A percentile compares a stretch with the other conserved stretches of the same genome.
Conservation (phyloP, 169 alveolate species). For the Toxoplasma gondii region DNA sequence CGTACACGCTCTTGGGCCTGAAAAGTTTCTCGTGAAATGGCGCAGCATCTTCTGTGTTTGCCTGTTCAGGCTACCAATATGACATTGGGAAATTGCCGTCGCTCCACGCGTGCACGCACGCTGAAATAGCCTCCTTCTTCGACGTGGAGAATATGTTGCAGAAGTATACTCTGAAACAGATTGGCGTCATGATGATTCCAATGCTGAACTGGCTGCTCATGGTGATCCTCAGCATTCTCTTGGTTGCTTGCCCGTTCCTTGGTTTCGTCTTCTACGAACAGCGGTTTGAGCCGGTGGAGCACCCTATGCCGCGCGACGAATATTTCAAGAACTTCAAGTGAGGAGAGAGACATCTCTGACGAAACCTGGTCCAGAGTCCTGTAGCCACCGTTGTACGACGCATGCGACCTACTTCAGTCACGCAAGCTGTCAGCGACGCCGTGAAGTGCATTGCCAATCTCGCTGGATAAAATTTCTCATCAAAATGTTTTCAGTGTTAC, state of each 20-base stretch:
- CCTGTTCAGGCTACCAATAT: conserved; percentile 51
- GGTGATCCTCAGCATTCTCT: conserved; percentile 13
- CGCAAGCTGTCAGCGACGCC: no score
- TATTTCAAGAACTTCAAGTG: conserved; percentile 55
- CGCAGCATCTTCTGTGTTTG: no score
- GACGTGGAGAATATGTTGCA: conserved; percentile 46
- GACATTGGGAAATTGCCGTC: conserved; percentile 37
- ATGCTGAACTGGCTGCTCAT: conserved; percentile 42
- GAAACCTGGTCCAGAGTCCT: no score
- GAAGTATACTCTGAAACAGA: conserved; percentile 28
- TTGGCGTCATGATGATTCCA: conserved; percentile 24
- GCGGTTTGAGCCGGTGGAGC: conserved; percentile 56
- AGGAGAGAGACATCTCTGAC: not conserved
- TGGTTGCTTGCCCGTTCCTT: conserved; percentile 29
- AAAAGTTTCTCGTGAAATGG: no score
- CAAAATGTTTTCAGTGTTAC: no score
- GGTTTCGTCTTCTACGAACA: conserved; percentile 32
- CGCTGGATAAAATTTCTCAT: no score
- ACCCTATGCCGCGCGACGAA: conserved; percentile 51
- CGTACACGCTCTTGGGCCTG: no score
- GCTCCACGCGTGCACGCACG: conserved; percentile 56
- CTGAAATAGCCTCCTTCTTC: conserved; percentile 52
- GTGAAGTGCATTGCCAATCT: no score
- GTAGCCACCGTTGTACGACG: no score
- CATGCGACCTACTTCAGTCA: no score